These are phyloP conservation scores for Podaxis sp. DNA, from an alignment of 768 basidiomycete genomes.

Conservation along the genomic window DNA sequence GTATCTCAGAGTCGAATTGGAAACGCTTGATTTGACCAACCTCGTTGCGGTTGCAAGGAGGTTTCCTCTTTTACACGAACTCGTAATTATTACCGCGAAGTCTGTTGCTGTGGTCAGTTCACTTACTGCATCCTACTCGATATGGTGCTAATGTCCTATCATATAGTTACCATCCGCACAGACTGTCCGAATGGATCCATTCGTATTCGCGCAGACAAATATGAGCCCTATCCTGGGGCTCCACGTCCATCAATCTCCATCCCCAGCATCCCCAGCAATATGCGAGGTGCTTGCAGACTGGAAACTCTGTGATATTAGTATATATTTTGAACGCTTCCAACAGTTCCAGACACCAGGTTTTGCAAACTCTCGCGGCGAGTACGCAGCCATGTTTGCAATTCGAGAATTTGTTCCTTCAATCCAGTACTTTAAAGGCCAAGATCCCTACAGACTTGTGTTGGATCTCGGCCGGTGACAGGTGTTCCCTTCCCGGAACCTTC, in stretches of 20 bases:
- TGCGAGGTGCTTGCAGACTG: constrained; percentile 7
- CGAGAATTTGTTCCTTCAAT: background rate
- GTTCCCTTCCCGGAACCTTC: background rate
- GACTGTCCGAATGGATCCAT: background rate
- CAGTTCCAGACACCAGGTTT: constrained; percentile 3
- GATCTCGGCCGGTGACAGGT: background rate
- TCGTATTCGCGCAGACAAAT: background rate
- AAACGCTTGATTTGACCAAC: background rate
- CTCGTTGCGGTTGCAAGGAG: background rate
- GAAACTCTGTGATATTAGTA: constrained; percentile 13
- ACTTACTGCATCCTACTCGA: background rate
- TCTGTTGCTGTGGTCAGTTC: background rate
- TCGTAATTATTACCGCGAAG: background rate
- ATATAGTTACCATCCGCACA: background rate
- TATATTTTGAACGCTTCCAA: constrained; percentile 6
- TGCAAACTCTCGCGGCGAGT: background rate
- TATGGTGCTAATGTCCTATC: background rate
- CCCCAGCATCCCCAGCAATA: background rate
- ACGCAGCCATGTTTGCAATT: background rate
- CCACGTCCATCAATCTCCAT: background rate
- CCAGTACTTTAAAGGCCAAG: background rate
- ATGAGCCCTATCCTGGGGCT: background rate
- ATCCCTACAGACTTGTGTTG: background rate
- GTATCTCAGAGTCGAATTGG: background rate
- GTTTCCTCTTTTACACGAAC: background rate